phyloP scores from a whole-genome alignment of 2,329 filamentous ascomycete genomes.

The Atkinsonella texensis region DNA sequence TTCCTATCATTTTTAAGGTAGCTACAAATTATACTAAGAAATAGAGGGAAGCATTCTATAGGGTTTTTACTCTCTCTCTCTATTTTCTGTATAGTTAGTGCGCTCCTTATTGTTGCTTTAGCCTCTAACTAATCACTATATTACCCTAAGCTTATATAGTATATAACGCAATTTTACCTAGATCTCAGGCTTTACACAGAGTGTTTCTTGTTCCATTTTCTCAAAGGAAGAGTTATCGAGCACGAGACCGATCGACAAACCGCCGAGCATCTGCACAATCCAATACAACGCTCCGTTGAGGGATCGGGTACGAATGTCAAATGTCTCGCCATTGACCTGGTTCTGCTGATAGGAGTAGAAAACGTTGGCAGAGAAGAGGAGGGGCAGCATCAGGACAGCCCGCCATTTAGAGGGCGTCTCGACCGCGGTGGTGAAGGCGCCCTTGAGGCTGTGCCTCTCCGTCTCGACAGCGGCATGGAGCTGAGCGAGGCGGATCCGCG shows the following conservation, averaged over 20 bases:
- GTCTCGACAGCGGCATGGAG: conserved; percentile 24
- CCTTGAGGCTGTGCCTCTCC: conserved; percentile 25
- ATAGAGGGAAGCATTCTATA: too few species aligned
- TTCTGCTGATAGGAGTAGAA: conserved; percentile 47
- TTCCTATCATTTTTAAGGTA: too few species aligned
- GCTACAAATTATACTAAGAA: too few species aligned
- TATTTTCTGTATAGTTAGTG: too few species aligned
- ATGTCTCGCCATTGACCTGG: conserved; percentile 39
- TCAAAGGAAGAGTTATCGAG: conserved; percentile 31
- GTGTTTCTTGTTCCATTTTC: too few species aligned
- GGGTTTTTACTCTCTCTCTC: too few species aligned
- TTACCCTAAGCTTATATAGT: too few species aligned
- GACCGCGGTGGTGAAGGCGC: conserved; percentile 23
- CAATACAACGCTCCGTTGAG: conserved; percentile 42
- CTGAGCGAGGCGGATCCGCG: conserved; percentile 26
- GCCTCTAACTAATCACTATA: too few species aligned
- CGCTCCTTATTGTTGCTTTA: too few species aligned
- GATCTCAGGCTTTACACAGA: too few species aligned
- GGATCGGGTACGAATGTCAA: conserved; percentile 41
- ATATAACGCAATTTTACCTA: too few species aligned
- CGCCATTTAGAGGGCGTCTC: conserved; percentile 30
- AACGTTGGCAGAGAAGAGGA: conserved; percentile 38
- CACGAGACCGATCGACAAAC: conserved; percentile 31
- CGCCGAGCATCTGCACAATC: conserved; percentile 43
- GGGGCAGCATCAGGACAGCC: conserved; percentile 33